Base-by-base conservation (phyloP, 2,329 filamentous ascomycete species). In the Metarhizium sp. region DNA sequence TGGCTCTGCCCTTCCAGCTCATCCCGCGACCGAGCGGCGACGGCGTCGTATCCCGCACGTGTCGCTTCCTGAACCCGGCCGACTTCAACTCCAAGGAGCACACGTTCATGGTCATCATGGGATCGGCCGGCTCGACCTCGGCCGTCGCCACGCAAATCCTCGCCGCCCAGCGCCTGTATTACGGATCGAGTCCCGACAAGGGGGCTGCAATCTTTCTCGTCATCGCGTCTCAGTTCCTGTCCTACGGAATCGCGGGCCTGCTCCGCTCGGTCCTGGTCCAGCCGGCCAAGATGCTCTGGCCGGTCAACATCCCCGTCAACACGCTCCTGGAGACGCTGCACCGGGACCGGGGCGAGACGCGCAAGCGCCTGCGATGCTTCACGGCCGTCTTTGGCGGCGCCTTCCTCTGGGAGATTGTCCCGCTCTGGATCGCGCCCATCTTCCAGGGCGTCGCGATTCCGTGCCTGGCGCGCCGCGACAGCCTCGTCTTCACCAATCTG, bases 1-100 rank as follows among this genome's bases (percentile, higher is more conserved):
- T 63, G 18, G 55, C 50, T 3, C 11, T 46, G 0, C 51, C 53
- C 10, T 43, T 58, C 48, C 10, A 56, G 2, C 18, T 52, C 2
- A 59, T 64, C 16, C 62, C 62, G 0, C 57, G 58, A 14, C 55
- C 30, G 14, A 57, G 57, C 2, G 46, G 46, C 4, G 16, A 43
- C 36, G 46, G 47, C 34, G 30, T 42, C 13, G 52, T 59, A 34
- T 60, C 59, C 5, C 60, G 52, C 20, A 52, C 55, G 8, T 51
- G 49, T 42, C 36, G 49, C n/a, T 45, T 55, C 70, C 67, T 78
- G 14, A 80, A 79, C 60, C 76, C 78, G 0, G 76, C 76, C 0
- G 73, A 71, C 1, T 81, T 81, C 65, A 77, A 74, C 59, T 74
- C 74, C 62, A 82, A 81, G 64, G 78, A 81, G 64, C 78, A 81